A percentile compares a stretch with the other conserved stretches of the same genome.
These are phyloP conservation scores for Parastagonospora nodorum DNA, from an alignment of 2,329 filamentous ascomycete species.

Conservation along the genomic window DNA sequence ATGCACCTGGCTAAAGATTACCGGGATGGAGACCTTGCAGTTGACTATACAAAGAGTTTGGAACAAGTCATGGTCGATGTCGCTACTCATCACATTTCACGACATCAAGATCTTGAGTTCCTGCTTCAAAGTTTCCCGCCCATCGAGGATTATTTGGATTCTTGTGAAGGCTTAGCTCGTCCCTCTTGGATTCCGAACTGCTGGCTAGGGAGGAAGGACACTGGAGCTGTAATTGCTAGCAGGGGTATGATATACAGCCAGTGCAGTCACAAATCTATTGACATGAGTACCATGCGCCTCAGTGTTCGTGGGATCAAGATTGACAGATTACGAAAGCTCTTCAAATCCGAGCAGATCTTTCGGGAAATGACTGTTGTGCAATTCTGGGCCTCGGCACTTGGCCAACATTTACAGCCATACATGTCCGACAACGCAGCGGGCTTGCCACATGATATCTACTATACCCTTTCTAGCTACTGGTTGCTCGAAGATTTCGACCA, in stretches of 20 bases:
- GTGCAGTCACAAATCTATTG: too few relatives aligned
- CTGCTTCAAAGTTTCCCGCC: background rate
- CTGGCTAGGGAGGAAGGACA: too few relatives aligned
- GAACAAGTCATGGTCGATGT: background rate
- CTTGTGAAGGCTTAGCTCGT: background rate
- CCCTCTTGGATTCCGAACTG: background rate
- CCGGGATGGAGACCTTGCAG: background rate
- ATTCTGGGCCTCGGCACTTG: conserved; percentile 1
- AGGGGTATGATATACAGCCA: too few relatives aligned
- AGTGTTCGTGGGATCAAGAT: background rate
- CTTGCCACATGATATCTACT: too few relatives aligned
- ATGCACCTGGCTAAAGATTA: conserved; percentile 7
- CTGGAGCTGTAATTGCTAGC: too few relatives aligned
- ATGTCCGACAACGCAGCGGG: background rate
- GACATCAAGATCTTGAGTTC: background rate
- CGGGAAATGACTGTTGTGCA: background rate
- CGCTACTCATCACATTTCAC: background rate
- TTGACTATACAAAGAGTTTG: conserved; percentile 1
- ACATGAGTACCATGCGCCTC: background rate
- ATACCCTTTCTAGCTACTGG: background rate
- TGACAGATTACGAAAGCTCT: background rate
- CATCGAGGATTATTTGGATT: background rate
- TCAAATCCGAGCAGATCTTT: background rate
- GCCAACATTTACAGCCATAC: background rate
- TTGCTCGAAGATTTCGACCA: too few relatives aligned